Percentiles rank a stretch among this genome's conserved stretches.
Evolutionary conservation across 306 rosid species (phyloP).

Genomic region (Cucumis sativus): DNA sequence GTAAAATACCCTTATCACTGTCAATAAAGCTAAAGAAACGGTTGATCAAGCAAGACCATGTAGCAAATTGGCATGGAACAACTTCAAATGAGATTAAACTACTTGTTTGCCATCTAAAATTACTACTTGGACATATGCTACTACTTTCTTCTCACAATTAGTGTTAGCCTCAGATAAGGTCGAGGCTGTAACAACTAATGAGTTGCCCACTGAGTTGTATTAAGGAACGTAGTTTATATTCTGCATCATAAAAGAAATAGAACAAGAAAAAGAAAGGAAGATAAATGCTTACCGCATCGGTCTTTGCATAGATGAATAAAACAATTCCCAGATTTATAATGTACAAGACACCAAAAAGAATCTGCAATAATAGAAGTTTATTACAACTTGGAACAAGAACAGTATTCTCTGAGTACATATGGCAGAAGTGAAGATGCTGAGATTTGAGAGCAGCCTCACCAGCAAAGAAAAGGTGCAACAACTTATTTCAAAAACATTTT

Average conservation of each 20-base stretch:
- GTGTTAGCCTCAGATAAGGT: not conserved
- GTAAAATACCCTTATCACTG: not conserved
- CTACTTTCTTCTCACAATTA: not conserved
- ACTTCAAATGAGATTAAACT: not conserved
- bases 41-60: not conserved
- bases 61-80: not conserved
- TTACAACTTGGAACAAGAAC: not conserved
- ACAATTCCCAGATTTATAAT: constrained; percentile 54
- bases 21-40: not conserved
- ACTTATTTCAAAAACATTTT: too few relatives aligned
- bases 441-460: not conserved
- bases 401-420: not conserved
- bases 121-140: not conserved
- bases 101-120: not conserved
- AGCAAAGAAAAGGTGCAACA: not conserved
- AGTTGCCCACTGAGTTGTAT: not conserved
- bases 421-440: not conserved
- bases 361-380: constrained; percentile 31
- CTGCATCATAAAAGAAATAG: not conserved
- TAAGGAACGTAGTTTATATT: not conserved
- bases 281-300: constrained; percentile 44
- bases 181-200: not conserved
- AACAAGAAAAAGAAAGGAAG: not conserved
- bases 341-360: constrained; percentile 70
- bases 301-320: constrained; percentile 53